A percentile compares a stretch with the other conserved stretches of the same genome.
Evolutionary conservation across 192 early-diverging fungal genomes (phyloP).

Genomic region (Linnemannia zychae): DNA sequence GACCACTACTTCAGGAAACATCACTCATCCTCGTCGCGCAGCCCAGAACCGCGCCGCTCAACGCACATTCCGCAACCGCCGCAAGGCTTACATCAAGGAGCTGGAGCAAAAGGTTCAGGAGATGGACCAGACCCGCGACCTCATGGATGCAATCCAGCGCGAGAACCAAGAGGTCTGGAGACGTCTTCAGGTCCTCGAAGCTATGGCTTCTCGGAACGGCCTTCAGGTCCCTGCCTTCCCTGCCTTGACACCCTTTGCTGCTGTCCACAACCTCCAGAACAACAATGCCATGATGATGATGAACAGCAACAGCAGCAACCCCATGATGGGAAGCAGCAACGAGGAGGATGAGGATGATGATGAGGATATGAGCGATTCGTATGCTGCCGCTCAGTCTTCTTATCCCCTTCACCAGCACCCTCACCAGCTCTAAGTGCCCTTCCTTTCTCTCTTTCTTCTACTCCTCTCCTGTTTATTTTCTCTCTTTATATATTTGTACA

Average conservation of each 20-base stretch:
- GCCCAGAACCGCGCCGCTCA: slow-evolving; percentile 94
- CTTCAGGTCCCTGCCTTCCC: slow-evolving; percentile 28
- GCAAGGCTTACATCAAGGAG: slow-evolving; percentile 84
- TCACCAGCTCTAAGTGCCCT: slow-evolving; percentile 20
- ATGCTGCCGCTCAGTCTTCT: background rate
- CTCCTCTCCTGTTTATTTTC: background rate
- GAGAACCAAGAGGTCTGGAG: slow-evolving; percentile 56
- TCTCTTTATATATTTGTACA: background rate
- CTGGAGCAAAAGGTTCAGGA: slow-evolving; percentile 83
- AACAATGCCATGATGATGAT: background rate
- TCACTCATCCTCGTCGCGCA: slow-evolving; percentile 75
- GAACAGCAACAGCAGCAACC: slow-evolving; percentile 13
- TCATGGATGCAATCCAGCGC: slow-evolving; percentile 57
- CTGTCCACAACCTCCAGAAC: background rate
- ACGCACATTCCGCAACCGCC: slow-evolving; percentile 90
- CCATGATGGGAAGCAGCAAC: slow-evolving; percentile 29
- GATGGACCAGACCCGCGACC: slow-evolving; percentile 63
- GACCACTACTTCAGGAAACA: slow-evolving; percentile 22
- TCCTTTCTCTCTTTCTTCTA: too few species aligned
- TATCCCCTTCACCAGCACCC: slow-evolving; percentile 12
- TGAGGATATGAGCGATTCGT: slow-evolving; percentile 45
- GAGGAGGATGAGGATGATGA: slow-evolving; percentile 50
- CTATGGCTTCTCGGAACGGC: slow-evolving; percentile 23
- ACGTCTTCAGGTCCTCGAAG: slow-evolving; percentile 40
- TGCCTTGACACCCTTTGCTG: slow-evolving; percentile 16